These are phyloP conservation scores for Pseudogymnoascus sp. DNA, from an alignment of 2,329 filamentous ascomycete species.

Conservation along the genomic window DNA sequence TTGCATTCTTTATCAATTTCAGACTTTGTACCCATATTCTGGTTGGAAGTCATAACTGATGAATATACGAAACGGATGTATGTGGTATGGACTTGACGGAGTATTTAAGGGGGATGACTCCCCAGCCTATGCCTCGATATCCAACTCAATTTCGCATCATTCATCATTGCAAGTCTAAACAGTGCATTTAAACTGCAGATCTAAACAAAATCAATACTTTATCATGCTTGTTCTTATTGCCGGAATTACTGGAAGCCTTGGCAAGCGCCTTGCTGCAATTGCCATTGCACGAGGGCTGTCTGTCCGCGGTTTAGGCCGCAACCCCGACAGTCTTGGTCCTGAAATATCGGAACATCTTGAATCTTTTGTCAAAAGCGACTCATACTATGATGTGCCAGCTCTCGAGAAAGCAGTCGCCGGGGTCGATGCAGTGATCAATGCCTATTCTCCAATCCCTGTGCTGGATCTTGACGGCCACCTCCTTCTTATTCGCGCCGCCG, in stretches of 20 bases:
- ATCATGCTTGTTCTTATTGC: slow-evolving; percentile 33
- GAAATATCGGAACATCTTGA: slow-evolving; percentile 22
- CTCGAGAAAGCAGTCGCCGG: slow-evolving; percentile 28
- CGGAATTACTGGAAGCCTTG: slow-evolving; percentile 32
- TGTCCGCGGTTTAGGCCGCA: slow-evolving; percentile 31
- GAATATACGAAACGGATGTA: background rate
- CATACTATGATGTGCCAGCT: slow-evolving; percentile 27
- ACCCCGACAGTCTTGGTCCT: slow-evolving; percentile 24
- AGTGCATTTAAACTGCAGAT: background rate
- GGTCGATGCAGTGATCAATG: slow-evolving; percentile 32
- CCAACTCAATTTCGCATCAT: background rate
- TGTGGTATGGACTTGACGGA: background rate
- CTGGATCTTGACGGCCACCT: slow-evolving; percentile 30
- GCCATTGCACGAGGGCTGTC: slow-evolving; percentile 27
- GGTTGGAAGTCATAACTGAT: background rate
- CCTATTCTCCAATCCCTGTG: slow-evolving; percentile 24
- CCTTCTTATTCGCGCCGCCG: slow-evolving; percentile 31
- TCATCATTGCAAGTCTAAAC: background rate
- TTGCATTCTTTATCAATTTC: background rate
- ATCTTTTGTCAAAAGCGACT: slow-evolving; percentile 22
- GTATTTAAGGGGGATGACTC: background rate
- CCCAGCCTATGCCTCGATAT: background rate
- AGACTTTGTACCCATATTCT: background rate
- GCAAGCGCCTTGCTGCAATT: slow-evolving; percentile 25
- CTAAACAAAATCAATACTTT: background rate